Evolutionary conservation across 495 filamentous ascomycete genomes (phyloP), one percentile per base, ranked within the genome.

Genomic region (Hypoxylon cercidicola): DNA sequence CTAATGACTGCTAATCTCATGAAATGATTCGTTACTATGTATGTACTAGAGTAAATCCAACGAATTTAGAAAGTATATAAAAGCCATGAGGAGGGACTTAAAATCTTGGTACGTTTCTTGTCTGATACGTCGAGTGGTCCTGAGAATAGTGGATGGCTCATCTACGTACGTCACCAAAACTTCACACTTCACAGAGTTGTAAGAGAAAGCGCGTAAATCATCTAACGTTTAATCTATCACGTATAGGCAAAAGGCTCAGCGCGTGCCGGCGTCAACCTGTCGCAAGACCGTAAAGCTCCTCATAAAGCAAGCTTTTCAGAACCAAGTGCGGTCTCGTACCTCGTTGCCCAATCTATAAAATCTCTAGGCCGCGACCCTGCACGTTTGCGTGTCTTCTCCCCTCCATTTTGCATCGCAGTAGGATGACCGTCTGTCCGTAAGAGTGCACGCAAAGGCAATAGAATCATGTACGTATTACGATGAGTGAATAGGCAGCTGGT

Each of bases 311-410:
- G 64, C 54, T 60, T 68, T 68, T 64, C 32, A 34, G 15, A 44
- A 48, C 47, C 46, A 43, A 40, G 40, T 30, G 30, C 56, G 47
- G 41, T 62, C 46, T 50, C 32, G 62, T 57, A 51, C 41, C 46
- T 65, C 53, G 56, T 44, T 58, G 66, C 54, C 66, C 61, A 69
- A 54, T 65, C 62, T 62, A 69, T 62, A 61, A 48, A 68, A 40
- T 56, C 48, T 47, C 30, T 52, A 50, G 32, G 66, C 61, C 62
- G 56, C 41, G 53, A 52, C 52, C 50, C 16, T 41, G 47, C 51
- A 16, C 19, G 13, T 58, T 55, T 54, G 52, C 40, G 56, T 58
- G 46, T 19, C 39, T 18, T 48, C 46, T 16, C 21, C 43, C 19
- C 13, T 30, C 43, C 19, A 40, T 30, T 35, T 49, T 25, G 43